Base-by-base conservation (phyloP, 768 basidiomycete species). In the Rhizopogon roseolus region DNA sequence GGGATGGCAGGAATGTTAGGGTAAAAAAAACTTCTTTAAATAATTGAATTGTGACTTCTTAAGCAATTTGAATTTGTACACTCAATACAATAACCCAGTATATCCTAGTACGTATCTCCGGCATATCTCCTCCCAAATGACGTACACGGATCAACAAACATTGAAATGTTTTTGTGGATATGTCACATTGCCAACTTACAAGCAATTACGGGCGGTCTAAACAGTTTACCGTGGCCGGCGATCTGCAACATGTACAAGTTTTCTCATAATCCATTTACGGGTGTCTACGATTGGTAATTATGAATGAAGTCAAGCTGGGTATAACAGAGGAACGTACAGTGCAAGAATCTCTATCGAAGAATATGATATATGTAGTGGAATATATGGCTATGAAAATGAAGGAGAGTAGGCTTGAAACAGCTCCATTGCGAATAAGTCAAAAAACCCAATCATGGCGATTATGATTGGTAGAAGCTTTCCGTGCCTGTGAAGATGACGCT, bases 401-500 rank as follows among this genome's bases (percentile, higher is more conserved):
- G 22, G 29, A 46, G 32, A 11, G 32, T 46, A 32, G 11, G 29
- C 17, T 9, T 5, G 9, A 28, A 17, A 7, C 17, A 46, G 19
- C 14, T 34, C 32, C 29, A 32, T 7, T 13, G 10, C 13, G 17
- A 48, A 48, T 48, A 5, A 46, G 36, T 13, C 44, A 45, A 32
- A 29, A 2, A 27, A 16, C 7, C 22, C 22, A 22, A 22, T 22
- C 22, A 17, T 28, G 29, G 4, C 16, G n/a, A 45, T 32, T 5
- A 17, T 32, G 10, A 44, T 9, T 45, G 62, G 58, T 64, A 71
- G 59, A 57, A 64, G 41, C 55, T 66, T 41, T 73, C 64, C 6
- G 67, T 51, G 62, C 64, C 55, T 50, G 68, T 49, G 36, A 75
- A 56, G 57, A 73, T 57, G 60, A 68, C 59, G 54, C 67, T 59